Evolutionary conservation across 352 stramenopile genomes (phyloP).

Genomic region (Phytophthora kernoviae): DNA sequence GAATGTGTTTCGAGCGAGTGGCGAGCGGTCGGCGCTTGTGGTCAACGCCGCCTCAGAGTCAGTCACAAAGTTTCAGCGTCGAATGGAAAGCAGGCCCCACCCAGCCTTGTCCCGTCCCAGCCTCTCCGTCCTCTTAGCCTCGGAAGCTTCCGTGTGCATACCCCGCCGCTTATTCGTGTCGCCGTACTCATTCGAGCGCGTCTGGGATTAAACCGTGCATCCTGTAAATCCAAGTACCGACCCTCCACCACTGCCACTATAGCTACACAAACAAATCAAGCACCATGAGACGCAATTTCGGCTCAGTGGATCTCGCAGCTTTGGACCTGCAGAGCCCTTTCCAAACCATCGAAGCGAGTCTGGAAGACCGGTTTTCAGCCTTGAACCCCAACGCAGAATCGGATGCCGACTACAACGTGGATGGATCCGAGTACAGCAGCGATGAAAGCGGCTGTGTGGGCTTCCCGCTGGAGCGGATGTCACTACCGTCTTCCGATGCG

Average conservation of each 20-base stretch:
- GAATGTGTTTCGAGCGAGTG: slow-evolving; percentile 15
- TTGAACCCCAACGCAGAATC: slow-evolving; percentile 29
- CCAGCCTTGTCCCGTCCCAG: slow-evolving; percentile 10
- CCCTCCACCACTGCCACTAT: neutral
- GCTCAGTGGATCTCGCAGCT: slow-evolving; percentile 57
- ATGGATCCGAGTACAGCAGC: slow-evolving; percentile 28
- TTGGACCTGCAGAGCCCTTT: slow-evolving; percentile 38
- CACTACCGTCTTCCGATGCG: slow-evolving; percentile 8
- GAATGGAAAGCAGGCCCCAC: slow-evolving; percentile 41
- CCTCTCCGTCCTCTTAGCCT: slow-evolving; percentile 2
- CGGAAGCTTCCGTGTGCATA: slow-evolving; percentile 7
- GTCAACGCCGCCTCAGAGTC: slow-evolving; percentile 9
- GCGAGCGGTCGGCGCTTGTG: slow-evolving; percentile 28
- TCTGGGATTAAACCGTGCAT: slow-evolving; percentile 26
- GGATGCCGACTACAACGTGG: slow-evolving; percentile 26
- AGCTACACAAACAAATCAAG: slow-evolving; percentile 6
- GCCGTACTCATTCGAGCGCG: slow-evolving; percentile 21
- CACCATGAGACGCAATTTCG: slow-evolving; percentile 60
- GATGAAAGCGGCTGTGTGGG: slow-evolving; percentile 41
- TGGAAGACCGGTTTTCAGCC: slow-evolving; percentile 31
- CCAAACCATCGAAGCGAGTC: slow-evolving; percentile 23
- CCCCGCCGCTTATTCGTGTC: slow-evolving; percentile 9
- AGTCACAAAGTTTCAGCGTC: slow-evolving; percentile 39
- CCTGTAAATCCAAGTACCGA: neutral
- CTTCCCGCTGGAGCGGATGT: slow-evolving; percentile 38